A percentile compares a stretch with the other conserved stretches of the same genome.
These are phyloP conservation scores for Ammopiptanthus mongolicus DNA, from an alignment of 306 rosid species.

Conservation along the genomic window DNA sequence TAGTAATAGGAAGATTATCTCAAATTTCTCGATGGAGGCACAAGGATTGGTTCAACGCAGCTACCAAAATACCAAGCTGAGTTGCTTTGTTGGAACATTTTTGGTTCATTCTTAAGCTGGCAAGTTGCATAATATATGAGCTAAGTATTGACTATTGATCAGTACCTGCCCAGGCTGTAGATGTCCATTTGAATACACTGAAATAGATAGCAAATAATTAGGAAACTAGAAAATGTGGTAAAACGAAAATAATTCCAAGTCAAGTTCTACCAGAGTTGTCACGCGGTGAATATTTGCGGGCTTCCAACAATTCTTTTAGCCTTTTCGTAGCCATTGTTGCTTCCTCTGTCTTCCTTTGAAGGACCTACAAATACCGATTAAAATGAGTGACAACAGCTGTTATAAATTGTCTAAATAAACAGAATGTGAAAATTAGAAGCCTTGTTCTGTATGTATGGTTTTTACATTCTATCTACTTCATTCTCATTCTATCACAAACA, in stretches of 20 bases:
- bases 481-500: slow-evolving; percentile 8
- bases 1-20: neutral
- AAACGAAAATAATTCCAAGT: neutral
- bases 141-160: slow-evolving; percentile 4
- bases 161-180: slow-evolving; percentile 55
- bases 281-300: slow-evolving; percentile 57
- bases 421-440: neutral
- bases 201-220: slow-evolving; percentile 32
- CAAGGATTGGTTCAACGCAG: slow-evolving; percentile 1
- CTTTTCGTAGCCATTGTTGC: slow-evolving; percentile 71
- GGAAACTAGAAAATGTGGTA: slow-evolving; percentile 13
- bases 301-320: slow-evolving; percentile 67
- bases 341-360: slow-evolving; percentile 86
- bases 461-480: neutral
- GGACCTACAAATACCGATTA: slow-evolving; percentile 48
- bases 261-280: slow-evolving; percentile 54
- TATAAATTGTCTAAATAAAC: neutral
- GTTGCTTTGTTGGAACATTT: neutral
- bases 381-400: neutral
- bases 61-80: neutral
- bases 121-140: neutral
- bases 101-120: neutral
- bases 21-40: slow-evolving; percentile 5
- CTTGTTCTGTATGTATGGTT: neutral
- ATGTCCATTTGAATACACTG: slow-evolving; percentile 60